Conservation (phyloP, 768 basidiomycete species). For the Lactarius pseudohatsudake region DNA sequence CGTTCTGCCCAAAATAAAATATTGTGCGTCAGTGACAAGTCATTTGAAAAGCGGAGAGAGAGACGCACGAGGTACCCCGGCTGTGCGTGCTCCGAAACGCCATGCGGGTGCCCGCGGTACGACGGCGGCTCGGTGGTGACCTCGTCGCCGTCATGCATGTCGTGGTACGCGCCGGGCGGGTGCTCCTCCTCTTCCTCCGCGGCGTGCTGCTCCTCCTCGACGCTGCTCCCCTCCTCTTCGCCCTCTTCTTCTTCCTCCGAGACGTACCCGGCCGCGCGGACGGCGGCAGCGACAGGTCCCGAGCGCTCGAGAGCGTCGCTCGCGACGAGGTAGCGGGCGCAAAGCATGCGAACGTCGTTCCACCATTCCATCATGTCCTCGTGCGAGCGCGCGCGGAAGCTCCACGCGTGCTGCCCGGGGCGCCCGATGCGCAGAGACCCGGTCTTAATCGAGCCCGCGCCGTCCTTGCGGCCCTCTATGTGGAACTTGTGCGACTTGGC, state of each 20-base stretch:
- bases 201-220: constrained; percentile 50
- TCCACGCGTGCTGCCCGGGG: constrained; percentile 69
- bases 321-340: constrained; percentile 90
- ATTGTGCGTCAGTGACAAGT: too few relatives aligned
- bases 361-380: constrained; percentile 99
- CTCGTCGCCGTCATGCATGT: constrained; percentile 38
- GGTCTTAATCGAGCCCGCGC: constrained; percentile 61
- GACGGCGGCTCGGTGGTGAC: constrained; percentile 57
- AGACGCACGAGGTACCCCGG: constrained; percentile 64
- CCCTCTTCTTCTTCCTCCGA: constrained; percentile 72
- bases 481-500: constrained; percentile 92
- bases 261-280: constrained; percentile 84
- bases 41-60: not conserved
- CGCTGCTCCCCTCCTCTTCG: constrained; percentile 61
- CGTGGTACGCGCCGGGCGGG: constrained; percentile 41
- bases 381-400: constrained; percentile 82
- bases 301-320: constrained; percentile 90
- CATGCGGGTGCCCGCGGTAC: constrained; percentile 52
- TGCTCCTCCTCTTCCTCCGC: constrained; percentile 53
- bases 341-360: constrained; percentile 95
- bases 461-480: constrained; percentile 89
- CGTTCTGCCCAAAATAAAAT: constrained; percentile 33
- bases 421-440: constrained; percentile 47
- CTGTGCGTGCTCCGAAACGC: constrained; percentile 40
- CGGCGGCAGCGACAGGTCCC: constrained; percentile 91